Evolutionary conservation across 1,284 basidiomycete genomes (phyloP), one percentile per base, ranked within the genome.

Genomic region (Trametes polyzona): DNA sequence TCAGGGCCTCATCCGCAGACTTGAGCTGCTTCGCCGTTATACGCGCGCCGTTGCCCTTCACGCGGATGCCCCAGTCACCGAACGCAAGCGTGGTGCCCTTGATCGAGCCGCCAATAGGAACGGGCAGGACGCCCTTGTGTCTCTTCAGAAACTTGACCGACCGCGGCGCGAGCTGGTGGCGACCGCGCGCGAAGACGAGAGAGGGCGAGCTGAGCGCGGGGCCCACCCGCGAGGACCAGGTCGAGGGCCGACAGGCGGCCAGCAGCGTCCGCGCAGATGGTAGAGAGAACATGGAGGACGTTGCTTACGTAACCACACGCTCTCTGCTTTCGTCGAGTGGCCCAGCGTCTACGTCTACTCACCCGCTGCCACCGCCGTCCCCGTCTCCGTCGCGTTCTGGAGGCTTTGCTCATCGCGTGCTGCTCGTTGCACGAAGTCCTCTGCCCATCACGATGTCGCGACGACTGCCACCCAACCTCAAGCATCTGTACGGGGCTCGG

Each of bases 1-100:
- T 91, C 58, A 99, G 86, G 36, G 94, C 90, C 47, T 93, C 93
- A 74, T 95, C 90, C 0, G 90, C 93, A 0, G 91, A 87, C 47
- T 86, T 83, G 16, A 99, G 84, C 76, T 97, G 95, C 71, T 96
- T 97, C 0, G 95, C 96, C 6, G 87, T 90, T n/a, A 99, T 77
- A 36, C 96, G 81, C 39, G 84, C 84, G 0, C 94, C 93, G 57
- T 88, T 81, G 0, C 89, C 88, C 67, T 93, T 91, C 19, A 98
- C 90, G 37, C 97, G 79, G 42, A 98, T 84, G 4, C 97, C 97
- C 82, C 89, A 99, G 14, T 92, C 88, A 35, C 96, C 97, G 67
- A 88, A 93, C 29, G 93, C 87, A 27, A 99, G 83, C 0, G 95
- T 96, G 9, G 96, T 97, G 23, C 96, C 97, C 70, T 95, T 94